Evolutionary conservation across 2,329 filamentous ascomycete genomes (phyloP).

Genomic region (Penicillium griseofulvum): DNA sequence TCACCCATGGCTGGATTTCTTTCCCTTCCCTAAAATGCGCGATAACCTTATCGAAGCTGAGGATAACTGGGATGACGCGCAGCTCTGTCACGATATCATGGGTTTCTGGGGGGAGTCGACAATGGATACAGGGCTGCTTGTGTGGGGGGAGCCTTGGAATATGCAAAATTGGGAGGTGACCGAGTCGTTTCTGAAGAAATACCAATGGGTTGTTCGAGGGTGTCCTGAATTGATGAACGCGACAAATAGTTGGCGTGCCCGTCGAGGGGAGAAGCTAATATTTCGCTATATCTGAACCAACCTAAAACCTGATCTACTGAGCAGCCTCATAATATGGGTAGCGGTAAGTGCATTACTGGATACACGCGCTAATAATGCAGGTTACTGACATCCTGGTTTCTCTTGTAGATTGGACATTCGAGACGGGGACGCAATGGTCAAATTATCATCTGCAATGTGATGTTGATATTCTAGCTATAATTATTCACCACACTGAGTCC

Average conservation of each 20-base stretch:
- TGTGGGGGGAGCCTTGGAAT: constrained; percentile 52
- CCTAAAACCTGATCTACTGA: neutral
- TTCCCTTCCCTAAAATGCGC: constrained; percentile 36
- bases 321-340: neutral
- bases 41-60: constrained; percentile 41
- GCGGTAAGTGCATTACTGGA: no score
- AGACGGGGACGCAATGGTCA: no score
- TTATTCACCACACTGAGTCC: no score
- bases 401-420: no score
- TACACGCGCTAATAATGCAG: no score
- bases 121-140: constrained; percentile 39
- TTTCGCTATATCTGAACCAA: constrained; percentile 26
- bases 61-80: constrained; percentile 33
- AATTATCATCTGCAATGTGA: no score
- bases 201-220: constrained; percentile 34
- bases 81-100: constrained; percentile 41
- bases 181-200: constrained; percentile 47
- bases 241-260: constrained; percentile 28
- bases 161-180: constrained; percentile 50
- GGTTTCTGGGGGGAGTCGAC: constrained; percentile 29
- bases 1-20: constrained; percentile 42
- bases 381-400: no score
- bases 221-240: constrained; percentile 25
- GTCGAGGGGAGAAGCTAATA: constrained; percentile 26
- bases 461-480: no score